phyloP scores from a whole-genome alignment of 176 grass and related monocot species.

The Phyllostachys edulis region DNA sequence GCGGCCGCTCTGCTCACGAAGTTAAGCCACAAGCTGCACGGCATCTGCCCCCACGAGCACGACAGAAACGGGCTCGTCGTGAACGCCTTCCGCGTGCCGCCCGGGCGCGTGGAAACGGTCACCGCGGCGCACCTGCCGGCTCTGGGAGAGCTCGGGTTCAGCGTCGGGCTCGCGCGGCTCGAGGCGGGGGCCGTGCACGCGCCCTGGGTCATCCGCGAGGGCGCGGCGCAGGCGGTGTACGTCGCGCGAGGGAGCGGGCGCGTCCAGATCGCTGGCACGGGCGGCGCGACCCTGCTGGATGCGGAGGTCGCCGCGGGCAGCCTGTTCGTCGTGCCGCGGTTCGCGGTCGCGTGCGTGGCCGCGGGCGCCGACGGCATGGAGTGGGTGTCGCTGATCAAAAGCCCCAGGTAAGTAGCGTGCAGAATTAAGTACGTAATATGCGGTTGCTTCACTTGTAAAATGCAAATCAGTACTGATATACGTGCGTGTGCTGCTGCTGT shows the following conservation, averaged over 20 bases:
- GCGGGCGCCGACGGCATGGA: conserved; percentile 30
- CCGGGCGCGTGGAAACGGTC: background rate
- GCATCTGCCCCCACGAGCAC: conserved; percentile 5
- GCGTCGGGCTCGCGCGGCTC: conserved; percentile 12
- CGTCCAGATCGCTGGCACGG: conserved; percentile 9
- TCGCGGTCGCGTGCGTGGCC: background rate
- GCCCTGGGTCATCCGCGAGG: conserved; percentile 25
- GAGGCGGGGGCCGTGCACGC: background rate
- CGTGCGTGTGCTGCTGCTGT: background rate
- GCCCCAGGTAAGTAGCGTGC: conserved; percentile 8
- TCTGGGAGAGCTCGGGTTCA: conserved; percentile 1
- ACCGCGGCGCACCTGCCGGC: background rate
- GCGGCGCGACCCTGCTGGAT: conserved; percentile 1
- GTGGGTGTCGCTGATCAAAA: conserved; percentile 47
- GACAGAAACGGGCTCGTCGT: conserved; percentile 21
- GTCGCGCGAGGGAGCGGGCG: conserved; percentile 15
- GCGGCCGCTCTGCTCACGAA: background rate
- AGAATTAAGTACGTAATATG: background rate
- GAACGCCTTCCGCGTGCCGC: background rate
- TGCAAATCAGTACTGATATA: background rate
- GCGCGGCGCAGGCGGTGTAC: conserved; percentile 30
- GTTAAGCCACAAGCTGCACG: background rate
- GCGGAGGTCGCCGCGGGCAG: conserved; percentile 9
- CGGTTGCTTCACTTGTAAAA: background rate
- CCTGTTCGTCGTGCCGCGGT: conserved; percentile 38